These are phyloP conservation scores for Coelastrella sp. DNA, from an alignment of 139 green algal species.

Conservation along the genomic window DNA sequence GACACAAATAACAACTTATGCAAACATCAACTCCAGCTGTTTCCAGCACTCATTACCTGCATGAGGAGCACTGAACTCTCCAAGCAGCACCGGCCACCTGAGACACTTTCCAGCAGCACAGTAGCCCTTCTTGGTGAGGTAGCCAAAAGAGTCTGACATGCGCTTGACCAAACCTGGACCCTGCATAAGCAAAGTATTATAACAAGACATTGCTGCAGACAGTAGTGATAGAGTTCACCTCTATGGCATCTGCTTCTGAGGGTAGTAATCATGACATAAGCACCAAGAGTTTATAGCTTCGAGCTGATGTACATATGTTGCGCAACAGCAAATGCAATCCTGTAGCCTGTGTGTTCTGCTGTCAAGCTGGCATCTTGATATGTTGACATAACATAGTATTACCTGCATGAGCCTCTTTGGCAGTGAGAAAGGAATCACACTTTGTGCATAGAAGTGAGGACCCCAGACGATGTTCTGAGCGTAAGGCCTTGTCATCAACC, in stretches of 20 bases:
- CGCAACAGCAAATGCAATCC: too few relatives aligned
- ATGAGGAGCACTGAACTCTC: slow-evolving; percentile 46
- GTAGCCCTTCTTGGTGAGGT: slow-evolving; percentile 46
- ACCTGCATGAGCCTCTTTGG: slow-evolving; percentile 37
- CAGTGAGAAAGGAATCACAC: slow-evolving; percentile 32
- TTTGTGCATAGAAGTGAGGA: slow-evolving; percentile 46
- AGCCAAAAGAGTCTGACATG: slow-evolving; percentile 48
- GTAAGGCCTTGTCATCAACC: slow-evolving; percentile 27
- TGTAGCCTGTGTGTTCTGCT: too few relatives aligned
- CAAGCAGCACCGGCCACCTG: slow-evolving; percentile 44
- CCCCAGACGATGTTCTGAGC: slow-evolving; percentile 36
- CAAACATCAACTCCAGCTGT: too few relatives aligned
- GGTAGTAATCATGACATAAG: too few relatives aligned
- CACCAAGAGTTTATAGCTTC: too few relatives aligned
- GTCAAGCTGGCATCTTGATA: too few relatives aligned
- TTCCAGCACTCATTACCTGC: background rate
- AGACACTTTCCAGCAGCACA: slow-evolving; percentile 37
- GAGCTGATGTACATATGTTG: too few relatives aligned
- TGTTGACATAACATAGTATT: too few relatives aligned
- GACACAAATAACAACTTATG: background rate
- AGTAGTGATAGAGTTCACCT: too few relatives aligned
- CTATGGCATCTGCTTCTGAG: too few relatives aligned
- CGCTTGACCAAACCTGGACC: slow-evolving; percentile 29
- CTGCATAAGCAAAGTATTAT: background rate
- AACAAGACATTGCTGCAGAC: background rate